phyloP scores from a whole-genome alignment of 1,139 yeast species.

The Suhomyces taliae region DNA sequence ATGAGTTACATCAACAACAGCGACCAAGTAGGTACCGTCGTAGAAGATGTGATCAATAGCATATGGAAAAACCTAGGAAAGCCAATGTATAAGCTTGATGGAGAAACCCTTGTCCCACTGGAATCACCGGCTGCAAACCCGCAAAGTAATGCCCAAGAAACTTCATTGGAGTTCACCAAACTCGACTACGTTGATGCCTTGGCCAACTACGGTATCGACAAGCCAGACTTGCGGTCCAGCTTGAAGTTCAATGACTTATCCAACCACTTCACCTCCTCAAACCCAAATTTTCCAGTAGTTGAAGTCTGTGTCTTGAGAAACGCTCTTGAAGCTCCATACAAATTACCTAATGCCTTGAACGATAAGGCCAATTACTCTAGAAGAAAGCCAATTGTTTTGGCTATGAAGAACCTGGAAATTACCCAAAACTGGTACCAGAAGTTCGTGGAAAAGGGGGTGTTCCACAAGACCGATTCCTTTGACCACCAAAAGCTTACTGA shows the following conservation, averaged over 20 bases:
- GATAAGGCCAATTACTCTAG: slow-evolving; percentile 51
- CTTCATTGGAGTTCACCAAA: slow-evolving; percentile 33
- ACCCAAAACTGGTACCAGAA: slow-evolving; percentile 44
- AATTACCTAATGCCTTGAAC: slow-evolving; percentile 38
- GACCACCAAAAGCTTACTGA: slow-evolving; percentile 25
- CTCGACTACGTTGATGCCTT: slow-evolving; percentile 71
- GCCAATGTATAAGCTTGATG: slow-evolving; percentile 34
- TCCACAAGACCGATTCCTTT: slow-evolving; percentile 19
- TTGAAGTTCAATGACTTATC: slow-evolving; percentile 53
- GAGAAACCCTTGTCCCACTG: slow-evolving; percentile 3
- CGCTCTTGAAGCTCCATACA: slow-evolving; percentile 38
- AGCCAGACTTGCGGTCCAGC: slow-evolving; percentile 81
- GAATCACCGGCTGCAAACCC: neutral
- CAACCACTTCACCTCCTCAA: slow-evolving; percentile 32
- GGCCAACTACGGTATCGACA: slow-evolving; percentile 80
- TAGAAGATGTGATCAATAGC: slow-evolving; percentile 55
- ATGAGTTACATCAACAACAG: slow-evolving; percentile 76
- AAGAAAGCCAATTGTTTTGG: slow-evolving; percentile 60
- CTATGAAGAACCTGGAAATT: slow-evolving; percentile 42
- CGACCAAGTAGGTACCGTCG: slow-evolving; percentile 64
- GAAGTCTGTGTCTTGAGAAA: slow-evolving; percentile 68
- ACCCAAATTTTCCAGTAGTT: slow-evolving; percentile 55
- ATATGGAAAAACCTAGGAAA: slow-evolving; percentile 57
- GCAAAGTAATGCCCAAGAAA: no score
- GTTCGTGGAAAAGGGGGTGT: slow-evolving; percentile 31